A percentile compares a stretch with the other conserved stretches of the same genome.
Evolutionary conservation across 2,329 filamentous ascomycete genomes (phyloP).

Genomic region (Cytospora mali): DNA sequence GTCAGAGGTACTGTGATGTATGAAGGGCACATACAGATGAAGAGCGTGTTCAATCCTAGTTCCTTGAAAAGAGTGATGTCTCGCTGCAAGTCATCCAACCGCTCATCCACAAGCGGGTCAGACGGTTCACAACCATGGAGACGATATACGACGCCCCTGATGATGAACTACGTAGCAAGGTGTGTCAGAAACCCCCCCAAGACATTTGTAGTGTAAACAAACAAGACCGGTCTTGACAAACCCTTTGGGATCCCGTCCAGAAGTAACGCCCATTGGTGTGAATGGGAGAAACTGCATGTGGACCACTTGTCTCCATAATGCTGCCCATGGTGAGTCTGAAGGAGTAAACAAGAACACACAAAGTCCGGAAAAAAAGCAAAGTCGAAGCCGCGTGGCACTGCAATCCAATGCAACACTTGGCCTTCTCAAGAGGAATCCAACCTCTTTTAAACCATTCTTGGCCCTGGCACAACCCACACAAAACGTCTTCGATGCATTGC

Average conservation of each 20-base stretch:
- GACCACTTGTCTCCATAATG: not conserved
- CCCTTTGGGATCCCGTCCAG: conserved; percentile 28
- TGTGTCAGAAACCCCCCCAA: conserved; percentile 3
- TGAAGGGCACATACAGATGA: conserved; percentile 31
- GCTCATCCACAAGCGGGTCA: conserved; percentile 30
- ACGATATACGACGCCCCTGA: conserved; percentile 28
- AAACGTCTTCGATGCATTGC: conserved; percentile 7
- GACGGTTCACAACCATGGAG: conserved; percentile 6
- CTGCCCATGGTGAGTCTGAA: not conserved
- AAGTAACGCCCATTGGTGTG: conserved; percentile 37
- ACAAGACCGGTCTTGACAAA: no score
- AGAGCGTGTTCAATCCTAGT: conserved; percentile 35
- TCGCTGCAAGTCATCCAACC: conserved; percentile 30
- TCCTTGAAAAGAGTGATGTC: conserved; percentile 34
- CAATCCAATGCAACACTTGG: not conserved
- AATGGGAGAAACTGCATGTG: conserved; percentile 7
- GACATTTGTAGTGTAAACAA: no score
- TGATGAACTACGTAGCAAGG: conserved; percentile 23
- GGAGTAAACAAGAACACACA: not conserved
- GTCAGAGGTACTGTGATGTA: not conserved
- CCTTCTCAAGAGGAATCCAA: not conserved
- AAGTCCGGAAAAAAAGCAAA: not conserved
- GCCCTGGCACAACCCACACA: not conserved
- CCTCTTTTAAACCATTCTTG: not conserved
- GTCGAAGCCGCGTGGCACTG: not conserved